These are phyloP conservation scores for Achlya hypogyna DNA, from an alignment of 352 stramenopile species.

Conservation along the genomic window DNA sequence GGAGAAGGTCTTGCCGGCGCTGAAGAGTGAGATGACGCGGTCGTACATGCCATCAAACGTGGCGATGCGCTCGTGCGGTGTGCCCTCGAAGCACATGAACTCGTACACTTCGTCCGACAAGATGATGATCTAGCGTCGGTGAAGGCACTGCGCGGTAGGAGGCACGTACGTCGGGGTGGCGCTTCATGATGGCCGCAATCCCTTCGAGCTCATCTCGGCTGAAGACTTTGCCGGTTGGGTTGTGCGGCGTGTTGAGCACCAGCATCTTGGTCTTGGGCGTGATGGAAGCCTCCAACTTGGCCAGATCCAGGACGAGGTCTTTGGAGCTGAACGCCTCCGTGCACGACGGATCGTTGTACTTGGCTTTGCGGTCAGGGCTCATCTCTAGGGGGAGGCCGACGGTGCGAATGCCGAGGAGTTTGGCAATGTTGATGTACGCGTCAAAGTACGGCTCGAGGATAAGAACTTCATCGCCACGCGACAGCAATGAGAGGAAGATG, in stretches of 20 bases:
- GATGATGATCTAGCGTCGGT: slow-evolving; percentile 52
- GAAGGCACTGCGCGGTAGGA: not conserved
- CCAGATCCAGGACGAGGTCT: slow-evolving; percentile 79
- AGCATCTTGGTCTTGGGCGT: slow-evolving; percentile 88
- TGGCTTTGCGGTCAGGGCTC: slow-evolving; percentile 30
- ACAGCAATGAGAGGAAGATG: slow-evolving; percentile 54
- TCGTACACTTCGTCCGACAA: slow-evolving; percentile 98
- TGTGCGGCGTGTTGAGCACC: slow-evolving; percentile 98
- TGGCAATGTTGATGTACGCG: slow-evolving; percentile 78
- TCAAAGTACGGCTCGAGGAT: slow-evolving; percentile 89
- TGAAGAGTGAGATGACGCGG: slow-evolving; percentile 84
- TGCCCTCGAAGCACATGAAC: slow-evolving; percentile 88
- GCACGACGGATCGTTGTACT: slow-evolving; percentile 29
- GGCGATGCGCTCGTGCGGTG: slow-evolving; percentile 63
- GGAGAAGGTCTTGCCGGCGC: slow-evolving; percentile 87
- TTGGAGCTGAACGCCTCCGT: slow-evolving; percentile 52
- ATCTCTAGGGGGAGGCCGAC: slow-evolving; percentile 65
- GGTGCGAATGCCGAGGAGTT: slow-evolving; percentile 71
- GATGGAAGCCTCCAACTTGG: slow-evolving; percentile 78
- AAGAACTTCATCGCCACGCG: slow-evolving; percentile 71
- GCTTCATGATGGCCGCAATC: slow-evolving; percentile 83
- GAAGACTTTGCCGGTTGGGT: slow-evolving; percentile 98
- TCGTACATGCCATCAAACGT: slow-evolving; percentile 78
- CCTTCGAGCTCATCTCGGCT: slow-evolving; percentile 86
- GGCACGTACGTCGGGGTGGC: slow-evolving; percentile 54